These are phyloP conservation scores for Chenopodium formosanum DNA, from an alignment of 148 eudicot genomes.

Conservation along the genomic window DNA sequence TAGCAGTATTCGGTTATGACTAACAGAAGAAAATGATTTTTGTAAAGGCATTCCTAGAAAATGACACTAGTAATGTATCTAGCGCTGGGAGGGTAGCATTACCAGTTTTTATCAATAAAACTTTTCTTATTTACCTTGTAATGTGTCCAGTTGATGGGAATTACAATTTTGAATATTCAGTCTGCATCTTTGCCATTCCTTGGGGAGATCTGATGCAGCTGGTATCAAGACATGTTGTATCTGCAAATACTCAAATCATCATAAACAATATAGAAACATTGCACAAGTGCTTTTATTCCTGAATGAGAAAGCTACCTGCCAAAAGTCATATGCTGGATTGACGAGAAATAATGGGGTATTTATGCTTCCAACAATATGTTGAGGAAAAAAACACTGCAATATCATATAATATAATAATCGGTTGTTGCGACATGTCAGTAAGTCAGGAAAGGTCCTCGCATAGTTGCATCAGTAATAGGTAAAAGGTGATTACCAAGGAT, in stretches of 20 bases:
- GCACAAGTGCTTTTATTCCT: background rate
- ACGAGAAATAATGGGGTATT: constrained; percentile 86
- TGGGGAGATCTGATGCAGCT: constrained; percentile 42
- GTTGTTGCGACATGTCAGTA: background rate
- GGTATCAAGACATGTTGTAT: constrained; percentile 75
- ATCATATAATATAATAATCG: background rate
- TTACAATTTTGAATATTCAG: constrained; percentile 51
- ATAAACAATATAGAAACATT: background rate
- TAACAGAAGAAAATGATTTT: no score
- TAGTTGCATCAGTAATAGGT: background rate
- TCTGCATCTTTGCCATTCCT: constrained; percentile 67
- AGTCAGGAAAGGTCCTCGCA: constrained; percentile 8
- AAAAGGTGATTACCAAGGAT: constrained; percentile 46
- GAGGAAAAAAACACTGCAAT: constrained; percentile 87
- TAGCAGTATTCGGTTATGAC: no score
- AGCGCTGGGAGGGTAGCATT: no score
- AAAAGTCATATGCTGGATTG: constrained; percentile 89
- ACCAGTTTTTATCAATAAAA: background rate
- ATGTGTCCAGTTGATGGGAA: constrained; percentile 53
- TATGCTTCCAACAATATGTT: constrained; percentile 57
- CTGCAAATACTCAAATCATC: constrained; percentile 36
- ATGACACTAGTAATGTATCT: no score
- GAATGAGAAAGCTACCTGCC: constrained; percentile 63
- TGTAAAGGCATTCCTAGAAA: background rate
- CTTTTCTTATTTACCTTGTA: constrained; percentile 39